Percentiles rank a stretch among this genome's conserved stretches.
phyloP scores from a whole-genome alignment of 2,329 filamentous ascomycete genomes.

The Lecanosticta acicola region DNA sequence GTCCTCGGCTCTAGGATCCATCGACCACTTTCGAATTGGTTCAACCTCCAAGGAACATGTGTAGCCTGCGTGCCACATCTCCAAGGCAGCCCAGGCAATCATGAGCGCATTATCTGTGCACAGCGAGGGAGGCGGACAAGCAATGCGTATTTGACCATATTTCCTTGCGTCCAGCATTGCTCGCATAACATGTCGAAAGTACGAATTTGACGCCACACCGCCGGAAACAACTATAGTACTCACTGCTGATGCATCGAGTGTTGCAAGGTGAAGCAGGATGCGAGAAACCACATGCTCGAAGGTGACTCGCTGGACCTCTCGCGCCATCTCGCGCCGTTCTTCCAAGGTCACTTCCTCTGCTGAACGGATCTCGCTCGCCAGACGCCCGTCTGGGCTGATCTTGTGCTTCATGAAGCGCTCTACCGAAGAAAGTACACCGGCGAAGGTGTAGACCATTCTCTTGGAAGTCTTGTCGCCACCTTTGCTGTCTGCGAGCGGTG shows the following conservation, averaged over 20 bases:
- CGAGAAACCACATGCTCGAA: slow-evolving; percentile 84
- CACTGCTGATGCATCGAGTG: slow-evolving; percentile 28
- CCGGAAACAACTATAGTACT: slow-evolving; percentile 74
- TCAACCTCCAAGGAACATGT: slow-evolving; percentile 55
- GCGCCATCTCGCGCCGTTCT: slow-evolving; percentile 65
- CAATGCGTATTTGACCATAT: slow-evolving; percentile 54
- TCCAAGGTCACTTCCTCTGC: slow-evolving; percentile 43
- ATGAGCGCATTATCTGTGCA: slow-evolving; percentile 97
- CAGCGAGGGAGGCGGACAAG: slow-evolving; percentile 68
- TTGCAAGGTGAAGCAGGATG: slow-evolving; percentile 51
- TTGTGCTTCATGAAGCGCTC: slow-evolving; percentile 48
- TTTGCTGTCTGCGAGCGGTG: slow-evolving; percentile 58
- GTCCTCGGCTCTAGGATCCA: slow-evolving; percentile 57
- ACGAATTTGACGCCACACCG: slow-evolving; percentile 82
- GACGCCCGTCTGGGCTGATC: slow-evolving; percentile 21
- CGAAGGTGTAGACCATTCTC: slow-evolving; percentile 66
- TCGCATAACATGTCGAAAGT: slow-evolving; percentile 59
- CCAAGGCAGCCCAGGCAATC: slow-evolving; percentile 89
- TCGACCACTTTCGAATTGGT: slow-evolving; percentile 64
- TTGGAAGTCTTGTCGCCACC: slow-evolving; percentile 31
- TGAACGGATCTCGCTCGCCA: slow-evolving; percentile 31
- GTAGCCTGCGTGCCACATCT: slow-evolving; percentile 83
- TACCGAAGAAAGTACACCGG: slow-evolving; percentile 62
- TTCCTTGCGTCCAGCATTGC: slow-evolving; percentile 62
- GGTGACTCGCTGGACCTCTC: slow-evolving; percentile 67